Conservation (phyloP, 2,329 filamentous ascomycete species). For the Corinectria fuckeliana region DNA sequence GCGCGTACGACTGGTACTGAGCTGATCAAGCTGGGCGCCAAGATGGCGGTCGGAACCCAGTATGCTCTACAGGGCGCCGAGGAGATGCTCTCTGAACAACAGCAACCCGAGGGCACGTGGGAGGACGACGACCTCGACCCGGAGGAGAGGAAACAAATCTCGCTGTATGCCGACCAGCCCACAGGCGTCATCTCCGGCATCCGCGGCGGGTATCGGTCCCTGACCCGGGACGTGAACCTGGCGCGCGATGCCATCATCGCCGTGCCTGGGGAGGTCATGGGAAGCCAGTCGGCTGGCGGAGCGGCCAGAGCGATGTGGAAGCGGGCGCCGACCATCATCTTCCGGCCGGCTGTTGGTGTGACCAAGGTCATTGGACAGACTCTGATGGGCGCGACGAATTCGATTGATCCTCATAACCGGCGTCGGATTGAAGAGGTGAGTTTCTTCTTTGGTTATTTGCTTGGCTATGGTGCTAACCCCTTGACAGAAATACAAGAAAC, state of each 20-base stretch:
- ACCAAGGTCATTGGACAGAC: slow-evolving; percentile 89
- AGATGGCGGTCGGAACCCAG: slow-evolving; percentile 92
- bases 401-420: slow-evolving; percentile 82
- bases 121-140: slow-evolving; percentile 70
- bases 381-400: slow-evolving; percentile 89
- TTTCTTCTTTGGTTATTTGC: slow-evolving; percentile 34
- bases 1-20: slow-evolving; percentile 93
- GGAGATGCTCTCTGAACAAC: slow-evolving; percentile 67
- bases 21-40: slow-evolving; percentile 91
- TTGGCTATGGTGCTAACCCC: slow-evolving; percentile 18
- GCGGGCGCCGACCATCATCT: slow-evolving; percentile 89
- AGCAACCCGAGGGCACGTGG: slow-evolving; percentile 49
- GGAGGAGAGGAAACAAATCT: slow-evolving; percentile 79
- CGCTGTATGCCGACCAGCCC: slow-evolving; percentile 92
- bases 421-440: slow-evolving; percentile 88
- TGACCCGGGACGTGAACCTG: slow-evolving; percentile 85
- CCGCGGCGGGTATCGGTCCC: slow-evolving; percentile 78
- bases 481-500: slow-evolving; percentile 57
- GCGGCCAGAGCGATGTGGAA: slow-evolving; percentile 79
- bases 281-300: slow-evolving; percentile 80
- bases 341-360: slow-evolving; percentile 88
- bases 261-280: slow-evolving; percentile 89
- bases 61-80: slow-evolving; percentile 91
- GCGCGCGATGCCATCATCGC: slow-evolving; percentile 93
- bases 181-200: slow-evolving; percentile 87